phyloP scores from a whole-genome alignment of 2,329 filamentous ascomycete genomes.

The Lachnellula arida region DNA sequence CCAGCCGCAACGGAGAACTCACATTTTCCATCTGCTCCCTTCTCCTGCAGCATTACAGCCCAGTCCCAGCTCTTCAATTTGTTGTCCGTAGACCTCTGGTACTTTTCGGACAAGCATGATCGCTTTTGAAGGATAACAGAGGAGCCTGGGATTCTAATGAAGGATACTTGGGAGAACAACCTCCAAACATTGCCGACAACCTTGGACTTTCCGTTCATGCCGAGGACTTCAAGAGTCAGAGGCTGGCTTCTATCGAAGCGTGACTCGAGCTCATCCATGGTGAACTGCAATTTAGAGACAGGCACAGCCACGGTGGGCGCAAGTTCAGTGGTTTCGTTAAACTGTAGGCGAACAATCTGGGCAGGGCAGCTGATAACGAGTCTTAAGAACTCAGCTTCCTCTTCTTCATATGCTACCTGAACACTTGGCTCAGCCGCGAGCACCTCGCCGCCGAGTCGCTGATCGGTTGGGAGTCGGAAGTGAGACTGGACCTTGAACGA shows the following conservation, averaged over 20 bases:
- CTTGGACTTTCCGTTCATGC: constrained; percentile 38
- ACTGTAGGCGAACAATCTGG: constrained; percentile 29
- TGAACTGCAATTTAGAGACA: constrained; percentile 20
- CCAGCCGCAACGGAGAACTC: constrained; percentile 7
- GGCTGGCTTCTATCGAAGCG: constrained; percentile 30
- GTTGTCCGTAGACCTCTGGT: not conserved
- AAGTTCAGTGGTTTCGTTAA: constrained; percentile 23
- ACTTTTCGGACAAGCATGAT: constrained; percentile 2
- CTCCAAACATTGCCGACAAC: constrained; percentile 33
- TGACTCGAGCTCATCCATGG: constrained; percentile 27
- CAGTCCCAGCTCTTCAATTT: constrained; percentile 22
- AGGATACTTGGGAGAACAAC: constrained; percentile 29
- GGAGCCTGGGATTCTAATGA: constrained; percentile 37
- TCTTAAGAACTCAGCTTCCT: constrained; percentile 3
- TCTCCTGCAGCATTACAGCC: constrained; percentile 30
- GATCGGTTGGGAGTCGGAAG: constrained; percentile 61
- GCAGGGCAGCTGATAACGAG: constrained; percentile 23
- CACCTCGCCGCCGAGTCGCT: constrained; percentile 30
- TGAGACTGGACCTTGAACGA: constrained; percentile 65
- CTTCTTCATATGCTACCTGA: constrained; percentile 15
- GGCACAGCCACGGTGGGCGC: constrained; percentile 20
- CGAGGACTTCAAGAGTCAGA: constrained; percentile 34
- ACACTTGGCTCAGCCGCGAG: constrained; percentile 8
- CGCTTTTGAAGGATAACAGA: constrained; percentile 36
- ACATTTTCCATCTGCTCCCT: constrained; percentile 8